Conservation (phyloP, 306 rosid species). For the Ormosia semicastrata region DNA sequence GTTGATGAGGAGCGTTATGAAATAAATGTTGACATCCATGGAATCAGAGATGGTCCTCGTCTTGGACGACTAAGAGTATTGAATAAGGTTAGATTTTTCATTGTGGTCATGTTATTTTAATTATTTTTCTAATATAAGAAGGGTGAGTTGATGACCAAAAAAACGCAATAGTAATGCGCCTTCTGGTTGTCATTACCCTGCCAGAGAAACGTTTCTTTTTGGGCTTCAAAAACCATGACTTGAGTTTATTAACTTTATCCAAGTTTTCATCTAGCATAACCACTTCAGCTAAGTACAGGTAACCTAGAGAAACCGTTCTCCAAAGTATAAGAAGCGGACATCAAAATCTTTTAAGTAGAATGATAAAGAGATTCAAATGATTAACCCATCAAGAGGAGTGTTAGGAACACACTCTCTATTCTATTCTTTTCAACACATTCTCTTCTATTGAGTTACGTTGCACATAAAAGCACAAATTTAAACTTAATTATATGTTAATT, state of each 20-base stretch:
- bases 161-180: neutral
- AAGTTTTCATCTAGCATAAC: neutral
- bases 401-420: too few relatives aligned
- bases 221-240: neutral
- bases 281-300: neutral
- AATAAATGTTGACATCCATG: constrained; percentile 66
- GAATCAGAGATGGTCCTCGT: constrained; percentile 79
- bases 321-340: neutral
- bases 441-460: too few relatives aligned
- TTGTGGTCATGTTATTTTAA: neutral
- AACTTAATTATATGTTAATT: too few relatives aligned
- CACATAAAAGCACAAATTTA: too few relatives aligned
- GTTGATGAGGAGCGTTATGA: constrained; percentile 74
- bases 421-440: too few relatives aligned
- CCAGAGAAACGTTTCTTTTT: neutral
- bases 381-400: neutral
- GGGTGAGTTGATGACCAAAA: neutral
- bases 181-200: neutral
- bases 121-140: neutral
- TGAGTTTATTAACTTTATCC: neutral
- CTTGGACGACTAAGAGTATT: constrained; percentile 74
- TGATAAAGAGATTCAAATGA: neutral
- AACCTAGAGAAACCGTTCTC: neutral
- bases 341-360: neutral
- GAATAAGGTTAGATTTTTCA: constrained; percentile 61